Evolutionary conservation across 1,139 yeast species (phyloP), one percentile per base, ranked within the genome.

Genomic region (Arxiozyma slooffiae): DNA sequence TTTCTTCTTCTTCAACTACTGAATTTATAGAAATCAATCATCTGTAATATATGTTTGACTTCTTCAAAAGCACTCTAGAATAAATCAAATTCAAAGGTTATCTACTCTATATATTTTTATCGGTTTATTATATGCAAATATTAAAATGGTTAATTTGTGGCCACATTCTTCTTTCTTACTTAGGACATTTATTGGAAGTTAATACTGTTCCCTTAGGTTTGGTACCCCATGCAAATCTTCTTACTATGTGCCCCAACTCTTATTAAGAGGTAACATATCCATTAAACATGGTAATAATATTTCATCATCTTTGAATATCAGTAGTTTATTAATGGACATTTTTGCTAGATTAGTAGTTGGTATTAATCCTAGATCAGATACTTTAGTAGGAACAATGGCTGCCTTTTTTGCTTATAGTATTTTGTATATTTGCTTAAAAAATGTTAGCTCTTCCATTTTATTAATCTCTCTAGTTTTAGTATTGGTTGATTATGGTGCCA

Each of bases 171-270:
- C 23, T 22, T 23, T 38, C 6, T 40, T 46, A 22, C 36, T 47
- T 16, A 36, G 34, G 38, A 38, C 49, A 16, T 60, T 66, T 45
- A 47, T 64, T 16, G 67, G 67, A 1, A 60, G 67, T 17, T n/a
- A 61, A 60, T 44, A 52, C 75, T 7, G 76, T 73, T 4, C 72
- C 80, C 0, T 53, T 76, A 38, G 79, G 78, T 1, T 71, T 2
- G 90, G 92, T 0, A 82, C 90, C 1, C 85, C 87, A 0, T 84
- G 83, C 60, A 68, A 82, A 22, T 85, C 80, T 61, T 85, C 90
- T 1, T 79, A 80, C 16, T 85, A 80, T 62, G 80, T 87, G 2
- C 90, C 90, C 1, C 89, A 84, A 61, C 67, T 84, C 55, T 74
- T 82, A 37, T 70, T 72, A 40, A 69, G 73, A 55, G 78, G 84